phyloP scores from a whole-genome alignment of 495 filamentous ascomycete genomes.

The Terfezia boudieri region DNA sequence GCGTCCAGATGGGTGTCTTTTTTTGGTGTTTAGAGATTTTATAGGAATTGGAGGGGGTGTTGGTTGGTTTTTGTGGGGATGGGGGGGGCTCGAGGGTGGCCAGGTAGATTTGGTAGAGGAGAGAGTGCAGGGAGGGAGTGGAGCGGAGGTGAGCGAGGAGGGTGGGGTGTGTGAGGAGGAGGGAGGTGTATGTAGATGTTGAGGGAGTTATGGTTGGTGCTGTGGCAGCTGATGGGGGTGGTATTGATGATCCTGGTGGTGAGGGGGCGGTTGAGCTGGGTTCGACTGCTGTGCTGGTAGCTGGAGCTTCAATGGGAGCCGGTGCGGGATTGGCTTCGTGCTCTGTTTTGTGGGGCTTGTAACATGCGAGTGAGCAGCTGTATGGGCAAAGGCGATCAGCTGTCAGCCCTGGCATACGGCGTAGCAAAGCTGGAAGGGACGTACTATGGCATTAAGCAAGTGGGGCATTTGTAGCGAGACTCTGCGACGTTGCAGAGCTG shows the following conservation, averaged over 20 bases:
- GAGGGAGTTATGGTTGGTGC: background rate
- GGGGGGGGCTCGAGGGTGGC: background rate
- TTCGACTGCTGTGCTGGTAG: background rate
- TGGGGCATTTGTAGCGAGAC: slow-evolving; percentile 18
- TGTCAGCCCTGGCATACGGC: background rate
- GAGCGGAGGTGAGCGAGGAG: background rate
- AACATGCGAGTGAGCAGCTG: slow-evolving; percentile 16
- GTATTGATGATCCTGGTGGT: too few species aligned
- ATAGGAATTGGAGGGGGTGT: background rate
- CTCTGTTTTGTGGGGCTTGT: slow-evolving; percentile 12
- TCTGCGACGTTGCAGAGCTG: slow-evolving; percentile 8
- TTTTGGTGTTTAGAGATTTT: background rate
- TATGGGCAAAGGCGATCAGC: background rate
- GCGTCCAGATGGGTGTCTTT: background rate
- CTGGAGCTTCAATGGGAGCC: background rate
- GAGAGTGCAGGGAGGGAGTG: background rate
- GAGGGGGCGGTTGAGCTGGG: background rate
- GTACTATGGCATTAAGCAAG: slow-evolving; percentile 16
- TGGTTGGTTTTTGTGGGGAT: background rate
- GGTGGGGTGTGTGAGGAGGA: slow-evolving; percentile 7
- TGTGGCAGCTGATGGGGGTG: background rate
- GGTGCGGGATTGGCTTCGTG: slow-evolving; percentile 5
- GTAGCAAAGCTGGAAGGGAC: background rate
- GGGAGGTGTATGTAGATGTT: slow-evolving; percentile 2
- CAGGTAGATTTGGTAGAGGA: background rate